Evolutionary conservation across 1,284 basidiomycete species (phyloP).

Genomic region (Sparassis latifolia): DNA sequence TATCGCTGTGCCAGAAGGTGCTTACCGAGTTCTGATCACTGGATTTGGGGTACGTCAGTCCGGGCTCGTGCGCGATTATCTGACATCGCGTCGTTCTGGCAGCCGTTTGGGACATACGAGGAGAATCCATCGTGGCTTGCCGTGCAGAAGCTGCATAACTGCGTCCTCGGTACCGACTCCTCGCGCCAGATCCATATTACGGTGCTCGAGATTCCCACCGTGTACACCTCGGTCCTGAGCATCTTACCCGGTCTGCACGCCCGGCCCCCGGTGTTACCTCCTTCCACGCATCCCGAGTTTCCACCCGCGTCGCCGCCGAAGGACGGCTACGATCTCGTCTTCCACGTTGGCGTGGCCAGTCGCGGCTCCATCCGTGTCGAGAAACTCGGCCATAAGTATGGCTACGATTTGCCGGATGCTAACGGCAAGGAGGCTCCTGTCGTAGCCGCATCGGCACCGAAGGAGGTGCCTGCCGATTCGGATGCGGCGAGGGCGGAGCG

Average conservation of each 20-base stretch:
- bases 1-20: neutral
- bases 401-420: slow-evolving; percentile 56
- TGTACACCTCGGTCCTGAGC: slow-evolving; percentile 46
- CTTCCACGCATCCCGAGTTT: slow-evolving; percentile 12
- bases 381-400: slow-evolving; percentile 48
- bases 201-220: slow-evolving; percentile 45
- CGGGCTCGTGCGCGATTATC: neutral
- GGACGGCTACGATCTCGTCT: slow-evolving; percentile 53
- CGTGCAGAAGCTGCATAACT: slow-evolving; percentile 8
- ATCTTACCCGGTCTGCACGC: slow-evolving; percentile 48
- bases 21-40: slow-evolving; percentile 9
- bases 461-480: slow-evolving; percentile 10
- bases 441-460: slow-evolving; percentile 21
- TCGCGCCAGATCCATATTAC: slow-evolving; percentile 42
- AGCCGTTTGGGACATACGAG: slow-evolving; percentile 6
- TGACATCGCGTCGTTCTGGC: neutral
- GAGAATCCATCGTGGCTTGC: slow-evolving; percentile 13
- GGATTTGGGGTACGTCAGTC: slow-evolving; percentile 8
- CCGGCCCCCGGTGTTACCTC: slow-evolving; percentile 45
- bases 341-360: slow-evolving; percentile 57
- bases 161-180: neutral
- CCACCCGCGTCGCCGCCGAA: slow-evolving; percentile 33
- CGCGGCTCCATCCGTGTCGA: slow-evolving; percentile 52
- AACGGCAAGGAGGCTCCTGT: slow-evolving; percentile 43
- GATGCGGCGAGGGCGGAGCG: slow-evolving; percentile 15